These are phyloP conservation scores for Magnusiomyces paraingens DNA, from an alignment of 1,139 yeast species.

Conservation along the genomic window DNA sequence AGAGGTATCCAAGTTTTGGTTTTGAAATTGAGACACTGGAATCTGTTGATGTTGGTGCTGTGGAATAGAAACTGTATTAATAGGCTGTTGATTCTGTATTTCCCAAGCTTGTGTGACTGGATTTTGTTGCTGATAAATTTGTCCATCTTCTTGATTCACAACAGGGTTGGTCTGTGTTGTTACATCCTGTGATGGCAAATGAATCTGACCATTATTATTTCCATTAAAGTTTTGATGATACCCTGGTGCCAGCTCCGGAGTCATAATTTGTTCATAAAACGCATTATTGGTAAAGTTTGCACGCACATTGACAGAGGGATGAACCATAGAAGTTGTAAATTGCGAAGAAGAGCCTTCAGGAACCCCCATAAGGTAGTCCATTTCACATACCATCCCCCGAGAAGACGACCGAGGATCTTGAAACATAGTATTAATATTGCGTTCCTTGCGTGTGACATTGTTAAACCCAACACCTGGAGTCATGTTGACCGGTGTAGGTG, in stretches of 20 bases:
- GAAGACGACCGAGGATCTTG: neutral
- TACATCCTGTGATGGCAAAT: no score
- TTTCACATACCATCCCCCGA: neutral
- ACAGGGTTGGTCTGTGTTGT: neutral
- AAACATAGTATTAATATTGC: neutral
- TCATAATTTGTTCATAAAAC: no score
- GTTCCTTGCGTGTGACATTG: neutral
- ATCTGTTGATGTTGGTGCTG: slow-evolving; percentile 1
- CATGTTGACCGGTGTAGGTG: neutral
- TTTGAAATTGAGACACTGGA: slow-evolving; percentile 2
- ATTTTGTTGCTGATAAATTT: slow-evolving; percentile 4
- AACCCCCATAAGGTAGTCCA: neutral
- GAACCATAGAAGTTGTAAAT: neutral
- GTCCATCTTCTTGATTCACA: neutral
- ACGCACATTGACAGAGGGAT: neutral
- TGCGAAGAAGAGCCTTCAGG: neutral
- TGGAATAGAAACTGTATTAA: slow-evolving; percentile 8
- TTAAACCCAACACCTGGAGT: neutral
- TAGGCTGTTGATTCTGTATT: slow-evolving; percentile 3
- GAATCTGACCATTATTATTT: no score
- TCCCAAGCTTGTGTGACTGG: slow-evolving; percentile 6
- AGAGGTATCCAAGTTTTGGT: neutral
- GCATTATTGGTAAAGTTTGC: neutral
- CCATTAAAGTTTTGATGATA: no score
- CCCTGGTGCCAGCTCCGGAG: no score